These are phyloP conservation scores for Arthrinium puccinioides DNA, from an alignment of 2,329 filamentous ascomycete genomes.

Conservation along the genomic window DNA sequence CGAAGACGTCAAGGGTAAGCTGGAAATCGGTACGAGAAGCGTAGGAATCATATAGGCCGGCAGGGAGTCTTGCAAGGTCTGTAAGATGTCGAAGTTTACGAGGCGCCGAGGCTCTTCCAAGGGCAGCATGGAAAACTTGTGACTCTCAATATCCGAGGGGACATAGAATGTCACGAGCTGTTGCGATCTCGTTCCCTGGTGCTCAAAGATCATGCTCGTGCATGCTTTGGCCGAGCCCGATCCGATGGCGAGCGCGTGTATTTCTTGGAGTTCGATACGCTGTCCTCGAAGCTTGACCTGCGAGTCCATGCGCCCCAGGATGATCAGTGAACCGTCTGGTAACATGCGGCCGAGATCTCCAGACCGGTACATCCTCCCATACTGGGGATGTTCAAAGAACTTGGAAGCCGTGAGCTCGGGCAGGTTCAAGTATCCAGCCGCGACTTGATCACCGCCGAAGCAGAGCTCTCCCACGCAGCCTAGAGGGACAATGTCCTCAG, in stretches of 20 bases:
- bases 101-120: constrained; percentile 20
- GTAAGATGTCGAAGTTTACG: constrained; percentile 41
- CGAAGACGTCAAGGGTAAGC: constrained; percentile 64
- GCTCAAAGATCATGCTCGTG: constrained; percentile 50
- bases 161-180: constrained; percentile 67
- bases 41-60: constrained; percentile 76
- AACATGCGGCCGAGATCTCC: constrained; percentile 79
- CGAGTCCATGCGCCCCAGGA: constrained; percentile 67
- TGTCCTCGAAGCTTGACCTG: constrained; percentile 80
- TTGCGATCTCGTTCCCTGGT: constrained; percentile 29
- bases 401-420: constrained; percentile 54
- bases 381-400: constrained; percentile 60
- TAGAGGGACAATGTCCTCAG: constrained; percentile 50
- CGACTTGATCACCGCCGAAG: constrained; percentile 79
- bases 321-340: constrained; percentile 65
- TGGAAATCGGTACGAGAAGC: constrained; percentile 61
- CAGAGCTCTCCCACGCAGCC: constrained; percentile 78
- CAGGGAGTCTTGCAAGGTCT: constrained; percentile 46
- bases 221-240: constrained; percentile 50
- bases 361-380: constrained; percentile 72
- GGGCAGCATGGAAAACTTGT: constrained; percentile 28
- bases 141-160: constrained; percentile 20
- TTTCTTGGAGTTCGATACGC: constrained; percentile 70
- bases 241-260: constrained; percentile 55
- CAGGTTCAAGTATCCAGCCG: constrained; percentile 60